phyloP scores from a whole-genome alignment of 768 basidiomycete genomes.

The Podaxis carcinomalis region DNA sequence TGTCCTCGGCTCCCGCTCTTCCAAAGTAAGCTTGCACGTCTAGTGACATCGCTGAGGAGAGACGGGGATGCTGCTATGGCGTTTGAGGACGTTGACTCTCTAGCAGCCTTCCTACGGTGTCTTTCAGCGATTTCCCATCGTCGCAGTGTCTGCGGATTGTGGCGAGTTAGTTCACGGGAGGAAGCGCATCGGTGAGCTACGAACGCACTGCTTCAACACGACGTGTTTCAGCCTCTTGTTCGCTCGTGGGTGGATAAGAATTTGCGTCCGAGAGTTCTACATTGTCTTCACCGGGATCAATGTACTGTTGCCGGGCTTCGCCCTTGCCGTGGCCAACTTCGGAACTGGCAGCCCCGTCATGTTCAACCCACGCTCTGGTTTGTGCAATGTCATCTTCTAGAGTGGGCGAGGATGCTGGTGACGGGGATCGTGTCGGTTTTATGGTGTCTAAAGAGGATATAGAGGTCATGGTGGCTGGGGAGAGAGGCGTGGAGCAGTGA shows the following conservation, averaged over 20 bases:
- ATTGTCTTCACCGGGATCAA: conserved; percentile 16
- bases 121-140: conserved; percentile 79
- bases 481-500: not conserved
- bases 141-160: conserved; percentile 54
- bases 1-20: conserved; percentile 32
- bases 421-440: conserved; percentile 27
- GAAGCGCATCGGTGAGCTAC: not conserved
- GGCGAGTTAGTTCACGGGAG: conserved; percentile 9
- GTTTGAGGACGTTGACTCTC: conserved; percentile 40
- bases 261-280: conserved; percentile 13
- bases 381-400: conserved; percentile 41
- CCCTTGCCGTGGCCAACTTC: conserved; percentile 19
- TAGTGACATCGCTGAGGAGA: conserved; percentile 53
- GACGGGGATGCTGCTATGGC: conserved; percentile 32
- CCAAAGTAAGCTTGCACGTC: conserved; percentile 58
- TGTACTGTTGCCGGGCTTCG: conserved; percentile 20
- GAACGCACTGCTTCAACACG: conserved; percentile 64
- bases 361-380: conserved; percentile 15
- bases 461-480: conserved; percentile 8
- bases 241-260: conserved; percentile 63
- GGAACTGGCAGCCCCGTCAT: conserved; percentile 15
- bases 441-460: conserved; percentile 11
- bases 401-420: conserved; percentile 31
- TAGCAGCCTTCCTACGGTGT: conserved; percentile 66
- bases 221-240: conserved; percentile 64